A percentile compares a stretch with the other conserved stretches of the same genome.
Evolutionary conservation across 768 basidiomycete species (phyloP).

Genomic region (Rhodosporidiobolus sp.): DNA sequence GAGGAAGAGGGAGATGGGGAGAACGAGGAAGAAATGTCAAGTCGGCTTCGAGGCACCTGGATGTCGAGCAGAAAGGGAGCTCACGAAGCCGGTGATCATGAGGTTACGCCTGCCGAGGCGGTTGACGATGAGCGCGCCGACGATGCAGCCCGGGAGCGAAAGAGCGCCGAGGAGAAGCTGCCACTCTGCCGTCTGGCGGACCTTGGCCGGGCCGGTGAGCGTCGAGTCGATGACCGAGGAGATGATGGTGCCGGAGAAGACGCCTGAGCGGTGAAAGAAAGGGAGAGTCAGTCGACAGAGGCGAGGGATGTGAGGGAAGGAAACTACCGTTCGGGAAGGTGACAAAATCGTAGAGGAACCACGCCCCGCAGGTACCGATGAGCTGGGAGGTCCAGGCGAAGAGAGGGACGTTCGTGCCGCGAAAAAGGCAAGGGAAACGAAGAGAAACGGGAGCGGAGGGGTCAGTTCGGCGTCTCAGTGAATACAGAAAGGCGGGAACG

Average conservation of each 20-base stretch:
- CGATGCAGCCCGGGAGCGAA: constrained; percentile 60
- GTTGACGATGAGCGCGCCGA: constrained; percentile 48
- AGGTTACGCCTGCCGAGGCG: constrained; percentile 10
- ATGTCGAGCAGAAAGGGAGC: no score
- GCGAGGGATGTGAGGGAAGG: no score
- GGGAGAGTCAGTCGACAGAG: no score
- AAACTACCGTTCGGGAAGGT: constrained; percentile 56
- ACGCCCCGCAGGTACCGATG: constrained; percentile 70
- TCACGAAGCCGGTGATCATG: constrained; percentile 33
- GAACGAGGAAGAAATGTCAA: no score
- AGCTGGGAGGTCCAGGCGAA: constrained; percentile 45
- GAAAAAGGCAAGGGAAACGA: no score
- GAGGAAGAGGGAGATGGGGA: no score
- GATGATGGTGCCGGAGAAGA: constrained; percentile 62
- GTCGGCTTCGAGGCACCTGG: no score
- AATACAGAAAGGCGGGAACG: not conserved
- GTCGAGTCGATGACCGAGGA: constrained; percentile 59
- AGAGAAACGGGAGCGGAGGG: not conserved
- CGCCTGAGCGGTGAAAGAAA: no score
- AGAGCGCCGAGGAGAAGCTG: constrained; percentile 65
- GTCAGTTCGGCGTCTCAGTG: no score
- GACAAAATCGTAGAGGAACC: constrained; percentile 55
- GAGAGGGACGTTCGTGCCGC: no score
- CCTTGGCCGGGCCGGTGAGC: constrained; percentile 46
- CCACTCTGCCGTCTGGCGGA: constrained; percentile 64